Percentiles rank a stretch among this genome's conserved stretches.
Evolutionary conservation across 352 stramenopile species (phyloP).

Genomic region (Globisporangium paroecandrum): DNA sequence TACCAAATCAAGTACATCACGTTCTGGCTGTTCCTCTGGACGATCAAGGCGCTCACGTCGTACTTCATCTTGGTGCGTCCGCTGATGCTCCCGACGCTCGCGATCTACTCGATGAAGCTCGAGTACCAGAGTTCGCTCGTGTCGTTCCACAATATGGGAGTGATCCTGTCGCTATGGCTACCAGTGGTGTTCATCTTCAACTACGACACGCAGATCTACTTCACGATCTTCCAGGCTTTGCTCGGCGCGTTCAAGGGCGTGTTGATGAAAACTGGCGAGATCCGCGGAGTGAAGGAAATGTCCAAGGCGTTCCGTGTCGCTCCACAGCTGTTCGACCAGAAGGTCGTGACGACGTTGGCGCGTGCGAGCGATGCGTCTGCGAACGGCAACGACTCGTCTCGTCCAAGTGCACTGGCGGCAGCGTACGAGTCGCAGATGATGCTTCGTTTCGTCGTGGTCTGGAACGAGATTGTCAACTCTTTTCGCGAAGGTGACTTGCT

Average conservation of each 20-base stretch:
- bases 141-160: constrained; percentile 71
- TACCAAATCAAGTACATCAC: constrained; percentile 63
- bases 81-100: constrained; percentile 60
- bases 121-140: constrained; percentile 66
- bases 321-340: constrained; percentile 76
- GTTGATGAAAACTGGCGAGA: constrained; percentile 75
- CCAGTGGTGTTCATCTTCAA: constrained; percentile 74
- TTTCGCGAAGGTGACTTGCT: constrained; percentile 72
- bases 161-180: constrained; percentile 64
- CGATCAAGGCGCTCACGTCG: constrained; percentile 49
- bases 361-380: constrained; percentile 50
- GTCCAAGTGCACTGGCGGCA: constrained; percentile 40
- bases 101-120: constrained; percentile 69
- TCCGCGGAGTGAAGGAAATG: constrained; percentile 66
- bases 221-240: constrained; percentile 71
- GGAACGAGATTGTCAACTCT: constrained; percentile 83
- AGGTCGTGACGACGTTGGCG: constrained; percentile 61
- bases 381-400: constrained; percentile 40
- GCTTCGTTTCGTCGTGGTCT: constrained; percentile 77
- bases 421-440: constrained; percentile 81
- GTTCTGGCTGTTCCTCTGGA: constrained; percentile 65
- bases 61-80: constrained; percentile 68
- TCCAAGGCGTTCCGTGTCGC: constrained; percentile 73
- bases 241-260: constrained; percentile 60
- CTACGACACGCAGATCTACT: constrained; percentile 82